Evolutionary conservation across 2,329 filamentous ascomycete genomes (phyloP).

Genomic region (Chaetothyriales sp.): DNA sequence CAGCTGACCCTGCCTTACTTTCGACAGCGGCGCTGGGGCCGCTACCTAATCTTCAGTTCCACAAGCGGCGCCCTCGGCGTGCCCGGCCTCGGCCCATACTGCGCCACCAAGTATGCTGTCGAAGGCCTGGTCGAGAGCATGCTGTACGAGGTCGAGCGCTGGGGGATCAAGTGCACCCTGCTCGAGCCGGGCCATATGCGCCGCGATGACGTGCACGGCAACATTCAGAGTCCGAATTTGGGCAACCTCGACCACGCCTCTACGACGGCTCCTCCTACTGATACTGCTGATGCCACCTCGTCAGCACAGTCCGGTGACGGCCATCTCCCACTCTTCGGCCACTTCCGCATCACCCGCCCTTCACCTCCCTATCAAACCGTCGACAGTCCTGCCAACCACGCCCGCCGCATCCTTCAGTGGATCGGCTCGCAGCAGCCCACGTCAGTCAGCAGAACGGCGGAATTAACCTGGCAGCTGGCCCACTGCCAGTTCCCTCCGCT

Average conservation of each 20-base stretch:
- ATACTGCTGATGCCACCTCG: not conserved
- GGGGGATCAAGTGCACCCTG: conserved; percentile 85
- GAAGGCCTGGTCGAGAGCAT: conserved; percentile 93
- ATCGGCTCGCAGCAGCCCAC: conserved; percentile 83
- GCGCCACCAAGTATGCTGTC: conserved; percentile 92
- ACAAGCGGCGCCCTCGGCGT: conserved; percentile 87
- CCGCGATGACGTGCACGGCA: conserved; percentile 50
- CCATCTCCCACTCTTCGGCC: conserved; percentile 64
- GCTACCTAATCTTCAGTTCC: conserved; percentile 89
- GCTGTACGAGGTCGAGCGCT: conserved; percentile 84
- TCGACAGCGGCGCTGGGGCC: conserved; percentile 57
- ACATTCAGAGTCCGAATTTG: not conserved
- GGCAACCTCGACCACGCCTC: not conserved
- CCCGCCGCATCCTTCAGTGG: conserved; percentile 86
- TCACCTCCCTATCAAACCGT: conserved; percentile 67
- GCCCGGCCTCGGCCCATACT: conserved; percentile 84
- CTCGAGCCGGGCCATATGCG: conserved; percentile 84
- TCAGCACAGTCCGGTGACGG: conserved; percentile 9
- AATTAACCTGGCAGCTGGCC: conserved; percentile 85
- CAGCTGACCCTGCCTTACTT: conserved; percentile 82
- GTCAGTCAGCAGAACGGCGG: conserved; percentile 81
- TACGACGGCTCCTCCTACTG: not conserved
- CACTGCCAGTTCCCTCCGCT: conserved; percentile 92
- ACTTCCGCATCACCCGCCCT: conserved; percentile 79
- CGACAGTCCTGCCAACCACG: conserved; percentile 74